Evolutionary conservation across 2,329 filamentous ascomycete genomes (phyloP), one percentile per base, ranked within the genome.

Genomic region (Nectriaceae sp.): DNA sequence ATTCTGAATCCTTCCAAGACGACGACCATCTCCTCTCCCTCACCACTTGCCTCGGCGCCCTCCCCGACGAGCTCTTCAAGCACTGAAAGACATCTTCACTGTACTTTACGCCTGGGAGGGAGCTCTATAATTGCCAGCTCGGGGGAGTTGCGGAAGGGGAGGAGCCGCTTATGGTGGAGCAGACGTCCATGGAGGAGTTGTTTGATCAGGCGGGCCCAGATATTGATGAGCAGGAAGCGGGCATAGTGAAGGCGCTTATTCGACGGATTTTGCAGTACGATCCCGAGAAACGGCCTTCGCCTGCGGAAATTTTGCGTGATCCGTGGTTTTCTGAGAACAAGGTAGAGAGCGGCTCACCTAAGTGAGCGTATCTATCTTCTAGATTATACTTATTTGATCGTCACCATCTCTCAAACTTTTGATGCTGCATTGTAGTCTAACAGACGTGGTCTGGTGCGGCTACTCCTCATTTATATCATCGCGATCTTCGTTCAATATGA

Each of bases 1-100:
- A 22, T 21, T 4, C 13, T 20, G 44, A 15, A 22, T 5, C 16
- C 26, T 11, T 16, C 6, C 37, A 21, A 20, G 21, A 50, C 6
- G 49, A 56, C 2, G 4, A 39, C 18, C 49, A 44, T 13, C 13
- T 46, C 8, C 29, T 55, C 0, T 10, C 33, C 4, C 20, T 54
- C 4, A 38, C 33, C 11, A 11, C 19, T 5, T 37, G 40, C 3
- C 31, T 40, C 5, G 36, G 41, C 8, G 24, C 36, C 2, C 36
- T 49, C 18, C 24, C 41, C 3, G n/a, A 29, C 16, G 5, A 22
- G 5, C 5, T 48, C 4, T 29, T 44, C 15, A 10, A 18, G 5
- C 3, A 11, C 15, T 44, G 46, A 41, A 5, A 16, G 5, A 24
- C 13, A 10, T 39, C 26, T 6, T 8, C 4, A 2, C 15, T 4